Conservation (phyloP, 495 filamentous ascomycete species). For the Talaromyces ruber region DNA sequence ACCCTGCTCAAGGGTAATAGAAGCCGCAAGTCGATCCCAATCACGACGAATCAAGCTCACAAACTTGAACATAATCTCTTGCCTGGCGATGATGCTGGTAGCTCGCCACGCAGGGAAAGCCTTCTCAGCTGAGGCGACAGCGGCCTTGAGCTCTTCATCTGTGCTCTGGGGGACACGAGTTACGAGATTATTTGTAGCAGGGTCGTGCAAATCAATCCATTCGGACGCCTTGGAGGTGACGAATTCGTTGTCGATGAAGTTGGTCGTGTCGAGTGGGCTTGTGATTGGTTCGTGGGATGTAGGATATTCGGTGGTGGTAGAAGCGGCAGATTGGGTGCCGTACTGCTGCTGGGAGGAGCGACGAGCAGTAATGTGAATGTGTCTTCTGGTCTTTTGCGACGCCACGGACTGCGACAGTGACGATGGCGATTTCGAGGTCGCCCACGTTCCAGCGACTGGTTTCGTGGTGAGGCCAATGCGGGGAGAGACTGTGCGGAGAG, state of each 20-base stretch:
- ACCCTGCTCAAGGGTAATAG: conserved; percentile 95
- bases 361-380: conserved; percentile 52
- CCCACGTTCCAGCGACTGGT: not conserved
- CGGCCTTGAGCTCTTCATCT: conserved; percentile 78
- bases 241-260: conserved; percentile 91
- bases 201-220: conserved; percentile 92
- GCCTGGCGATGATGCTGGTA: conserved; percentile 73
- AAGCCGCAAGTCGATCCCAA: conserved; percentile 92
- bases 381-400: not conserved
- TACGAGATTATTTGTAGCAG: conserved; percentile 95
- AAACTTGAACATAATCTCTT: conserved; percentile 98
- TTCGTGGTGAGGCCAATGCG: conserved; percentile 17
- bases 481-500: conserved; percentile 36
- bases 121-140: conserved; percentile 78
- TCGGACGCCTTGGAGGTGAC: conserved; percentile 60
- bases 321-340: conserved; percentile 46
- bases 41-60: conserved; percentile 82
- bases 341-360: conserved; percentile 34
- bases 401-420: not conserved
- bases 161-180: conserved; percentile 97
- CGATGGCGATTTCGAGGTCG: not conserved
- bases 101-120: conserved; percentile 84
- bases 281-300: conserved; percentile 74
- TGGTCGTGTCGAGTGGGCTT: conserved; percentile 69
- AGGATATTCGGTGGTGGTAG: conserved; percentile 63